Percentiles rank a stretch among this genome's conserved stretches.
These are phyloP conservation scores for Globisporangium ultimum DNA, from an alignment of 352 stramenopile species.

Conservation along the genomic window DNA sequence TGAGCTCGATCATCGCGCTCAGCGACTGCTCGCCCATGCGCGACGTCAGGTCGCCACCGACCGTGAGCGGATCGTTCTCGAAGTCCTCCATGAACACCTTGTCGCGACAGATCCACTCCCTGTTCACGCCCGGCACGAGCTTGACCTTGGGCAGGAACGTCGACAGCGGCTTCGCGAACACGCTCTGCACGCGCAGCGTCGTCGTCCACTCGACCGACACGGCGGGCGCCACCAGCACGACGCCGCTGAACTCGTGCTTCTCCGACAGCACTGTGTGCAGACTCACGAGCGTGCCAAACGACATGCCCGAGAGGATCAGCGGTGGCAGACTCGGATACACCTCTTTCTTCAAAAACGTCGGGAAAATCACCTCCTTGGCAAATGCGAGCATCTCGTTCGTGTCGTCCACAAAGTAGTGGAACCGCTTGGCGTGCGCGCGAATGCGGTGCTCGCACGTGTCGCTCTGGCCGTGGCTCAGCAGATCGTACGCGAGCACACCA, in stretches of 20 bases:
- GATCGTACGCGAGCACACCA: slow-evolving; percentile 43
- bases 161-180: slow-evolving; percentile 20
- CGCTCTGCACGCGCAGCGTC: slow-evolving; percentile 14
- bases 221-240: slow-evolving; percentile 23
- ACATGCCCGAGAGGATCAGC: slow-evolving; percentile 26
- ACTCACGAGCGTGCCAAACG: slow-evolving; percentile 29
- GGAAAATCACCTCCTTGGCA: slow-evolving; percentile 31
- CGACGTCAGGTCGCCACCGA: slow-evolving; percentile 31
- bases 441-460: slow-evolving; percentile 27
- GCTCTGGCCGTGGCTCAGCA: slow-evolving; percentile 43
- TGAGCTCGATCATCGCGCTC: slow-evolving; percentile 31
- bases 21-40: slow-evolving; percentile 43
- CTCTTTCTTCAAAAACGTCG: slow-evolving; percentile 15
- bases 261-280: slow-evolving; percentile 27
- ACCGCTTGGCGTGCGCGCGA: slow-evolving; percentile 28
- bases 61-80: slow-evolving; percentile 26
- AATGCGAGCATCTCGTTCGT: slow-evolving; percentile 41
- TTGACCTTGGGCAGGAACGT: slow-evolving; percentile 17
- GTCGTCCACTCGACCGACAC: slow-evolving; percentile 19
- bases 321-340: slow-evolving; percentile 8
- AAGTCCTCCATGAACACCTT: slow-evolving; percentile 24
- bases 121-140: slow-evolving; percentile 29
- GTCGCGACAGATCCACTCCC: slow-evolving; percentile 23
- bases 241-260: slow-evolving; percentile 19
- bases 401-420: slow-evolving; percentile 52